These are phyloP conservation scores for Ilex paraguariensis DNA, from an alignment of 305 asterid genomes.

Conservation along the genomic window DNA sequence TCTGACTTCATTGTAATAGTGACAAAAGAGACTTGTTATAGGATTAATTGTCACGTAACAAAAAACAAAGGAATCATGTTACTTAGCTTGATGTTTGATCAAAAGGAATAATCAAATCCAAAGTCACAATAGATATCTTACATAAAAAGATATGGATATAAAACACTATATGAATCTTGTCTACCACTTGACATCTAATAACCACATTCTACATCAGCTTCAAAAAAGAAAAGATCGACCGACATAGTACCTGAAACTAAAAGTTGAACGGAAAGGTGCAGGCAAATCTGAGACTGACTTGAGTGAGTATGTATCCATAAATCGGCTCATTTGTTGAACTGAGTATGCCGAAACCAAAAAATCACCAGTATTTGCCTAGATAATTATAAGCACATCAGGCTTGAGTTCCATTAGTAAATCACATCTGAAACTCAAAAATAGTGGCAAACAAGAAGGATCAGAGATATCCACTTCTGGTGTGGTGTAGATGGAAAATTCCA, in stretches of 20 bases:
- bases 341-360: no score
- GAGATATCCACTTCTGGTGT: no score
- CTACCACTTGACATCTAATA: neutral
- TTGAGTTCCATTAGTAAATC: no score
- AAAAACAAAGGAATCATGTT: neutral
- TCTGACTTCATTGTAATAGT: neutral
- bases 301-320: constrained; percentile 52
- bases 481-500: no score
- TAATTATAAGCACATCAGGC: no score
- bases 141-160: no score
- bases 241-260: constrained; percentile 71
- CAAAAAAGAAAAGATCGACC: neutral
- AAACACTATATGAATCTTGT: no score
- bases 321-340: constrained; percentile 15
- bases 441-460: no score
- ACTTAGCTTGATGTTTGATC: no score
- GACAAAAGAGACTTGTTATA: neutral
- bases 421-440: no score
- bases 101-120: neutral
- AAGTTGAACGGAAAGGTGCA: constrained; percentile 57
- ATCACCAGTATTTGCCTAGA: no score
- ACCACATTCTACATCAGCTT: neutral
- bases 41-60: neutral
- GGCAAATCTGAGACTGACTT: constrained; percentile 81
- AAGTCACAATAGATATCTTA: no score